These are phyloP conservation scores for Karstenula rhodostoma DNA, from an alignment of 2,329 filamentous ascomycete genomes.

Conservation along the genomic window DNA sequence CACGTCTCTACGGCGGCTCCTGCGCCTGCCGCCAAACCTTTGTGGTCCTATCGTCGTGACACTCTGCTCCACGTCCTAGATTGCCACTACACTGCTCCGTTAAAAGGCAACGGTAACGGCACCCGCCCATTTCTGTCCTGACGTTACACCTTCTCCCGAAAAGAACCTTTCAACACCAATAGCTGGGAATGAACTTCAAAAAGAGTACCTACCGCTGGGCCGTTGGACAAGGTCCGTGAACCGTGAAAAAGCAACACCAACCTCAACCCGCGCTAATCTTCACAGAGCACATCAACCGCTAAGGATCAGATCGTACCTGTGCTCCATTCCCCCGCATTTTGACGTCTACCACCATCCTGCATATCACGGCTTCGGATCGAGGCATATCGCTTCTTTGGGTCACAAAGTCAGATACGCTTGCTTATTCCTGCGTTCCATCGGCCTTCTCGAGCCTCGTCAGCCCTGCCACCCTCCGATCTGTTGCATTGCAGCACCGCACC, in stretches of 20 bases:
- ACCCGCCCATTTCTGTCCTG: constrained; percentile 16
- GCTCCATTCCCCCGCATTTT: constrained; percentile 30
- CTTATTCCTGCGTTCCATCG: constrained; percentile 36
- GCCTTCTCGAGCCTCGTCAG: constrained; percentile 33
- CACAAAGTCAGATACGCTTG: constrained; percentile 34
- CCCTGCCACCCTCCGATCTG: constrained; percentile 33
- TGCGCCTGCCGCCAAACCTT: constrained; percentile 20
- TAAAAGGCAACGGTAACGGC: constrained; percentile 24
- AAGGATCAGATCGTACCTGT: constrained; percentile 23
- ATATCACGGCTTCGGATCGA: constrained; percentile 27
- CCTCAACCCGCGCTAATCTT: constrained; percentile 11
- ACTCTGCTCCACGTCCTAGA: constrained; percentile 23
- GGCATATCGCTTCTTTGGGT: constrained; percentile 37
- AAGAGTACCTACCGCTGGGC: constrained; percentile 53
- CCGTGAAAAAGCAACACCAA: background rate
- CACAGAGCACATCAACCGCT: constrained; percentile 53
- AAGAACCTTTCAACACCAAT: constrained; percentile 6
- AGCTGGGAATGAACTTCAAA: constrained; percentile 53
- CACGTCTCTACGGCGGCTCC: constrained; percentile 26
- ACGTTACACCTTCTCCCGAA: constrained; percentile 18
- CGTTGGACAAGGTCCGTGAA: constrained; percentile 48
- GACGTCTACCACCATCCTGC: constrained; percentile 20
- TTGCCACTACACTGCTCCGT: constrained; percentile 15
- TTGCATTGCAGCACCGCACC: constrained; percentile 29
- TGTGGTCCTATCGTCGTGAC: constrained; percentile 29